Evolutionary conservation across 805 yeast genomes (phyloP), one percentile per base, ranked within the genome.

Genomic region (Jamesozyma hellenica): DNA sequence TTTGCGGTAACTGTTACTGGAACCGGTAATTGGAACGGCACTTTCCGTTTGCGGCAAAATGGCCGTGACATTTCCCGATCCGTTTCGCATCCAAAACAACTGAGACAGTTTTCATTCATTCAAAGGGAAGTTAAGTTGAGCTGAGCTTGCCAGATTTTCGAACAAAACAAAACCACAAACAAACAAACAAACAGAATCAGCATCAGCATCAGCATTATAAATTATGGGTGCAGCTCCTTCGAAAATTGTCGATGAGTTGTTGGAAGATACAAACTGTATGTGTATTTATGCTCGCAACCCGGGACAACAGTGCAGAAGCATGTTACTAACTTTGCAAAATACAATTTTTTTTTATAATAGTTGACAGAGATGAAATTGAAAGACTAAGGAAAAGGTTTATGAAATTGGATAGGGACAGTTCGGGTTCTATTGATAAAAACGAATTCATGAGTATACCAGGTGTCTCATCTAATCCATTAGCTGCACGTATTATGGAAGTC

Each of bases 371-470:
- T 46, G 98, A 92, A 57, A 82, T 92, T 38, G 94, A 88, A 58
- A 72, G 98, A 45, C 67, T 92, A 43, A 77, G 95, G 42, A 86
- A 87, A 56, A 71, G 98, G 48, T 92, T 92, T 60, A 85, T 88
- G 94, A 92, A 94, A 55, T 67, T 92, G 39, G 99, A 92, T 61
- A 79, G 82, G 45, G 97, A 92, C 61, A 82, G 86, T 41, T 79
- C 87, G 3, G 98, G 98, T 1, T 79, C 94, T 6, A 82, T 92
- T 35, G 96, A 92, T 44, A 82, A 81, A 50, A 78, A 77, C 31
- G 99, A 92, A 61, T 90, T 94, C 55, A 68, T 90, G 50, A 75
- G 86, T 1, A 90, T 92, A 29, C 98, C 98, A 0, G 96, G 96
- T 0, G 86, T 92, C 21, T 75, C 85, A 4, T 72, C 81, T 21